A percentile compares a stretch with the other conserved stretches of the same genome.
phyloP scores from a whole-genome alignment of 2,329 filamentous ascomycete species.

The Pseudocercospora ulei region DNA sequence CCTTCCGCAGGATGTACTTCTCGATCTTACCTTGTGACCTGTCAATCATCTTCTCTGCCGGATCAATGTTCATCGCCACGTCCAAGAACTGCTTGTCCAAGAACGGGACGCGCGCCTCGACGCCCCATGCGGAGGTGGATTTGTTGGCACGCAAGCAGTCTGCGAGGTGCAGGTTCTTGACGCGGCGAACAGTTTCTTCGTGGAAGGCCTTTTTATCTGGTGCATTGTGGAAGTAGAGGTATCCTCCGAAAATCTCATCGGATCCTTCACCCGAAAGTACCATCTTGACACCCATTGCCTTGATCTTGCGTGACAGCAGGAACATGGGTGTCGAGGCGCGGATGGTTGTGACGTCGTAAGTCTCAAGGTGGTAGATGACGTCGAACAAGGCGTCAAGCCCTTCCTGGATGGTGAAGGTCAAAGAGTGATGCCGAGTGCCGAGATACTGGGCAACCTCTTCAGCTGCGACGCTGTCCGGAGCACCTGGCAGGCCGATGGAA shows the following conservation, averaged over 20 bases:
- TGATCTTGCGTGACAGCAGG: constrained; percentile 94
- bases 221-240: constrained; percentile 95
- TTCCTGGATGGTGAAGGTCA: constrained; percentile 97
- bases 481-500: constrained; percentile 88
- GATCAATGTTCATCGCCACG: constrained; percentile 85
- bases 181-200: constrained; percentile 81
- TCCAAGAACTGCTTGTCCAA: constrained; percentile 96
- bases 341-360: constrained; percentile 96
- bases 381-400: constrained; percentile 93
- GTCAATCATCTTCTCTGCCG: constrained; percentile 82
- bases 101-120: constrained; percentile 96
- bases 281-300: constrained; percentile 99
- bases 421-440: constrained; percentile 93
- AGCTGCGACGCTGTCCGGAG: constrained; percentile 85
- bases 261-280: constrained; percentile 92
- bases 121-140: constrained; percentile 93
- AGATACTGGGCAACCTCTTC: constrained; percentile 91
- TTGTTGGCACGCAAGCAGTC: constrained; percentile 98
- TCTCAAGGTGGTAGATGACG: constrained; percentile 96
- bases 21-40: constrained; percentile 53
- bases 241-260: constrained; percentile 97
- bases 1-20: constrained; percentile 96
- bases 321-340: constrained; percentile 99
- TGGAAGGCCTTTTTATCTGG: constrained; percentile 90
- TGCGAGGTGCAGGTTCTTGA: constrained; percentile 93